Percentiles rank a stretch among this genome's conserved stretches.
Conservation (phyloP, 208 protist species). For the Herpetomonas tarakana region DNA sequence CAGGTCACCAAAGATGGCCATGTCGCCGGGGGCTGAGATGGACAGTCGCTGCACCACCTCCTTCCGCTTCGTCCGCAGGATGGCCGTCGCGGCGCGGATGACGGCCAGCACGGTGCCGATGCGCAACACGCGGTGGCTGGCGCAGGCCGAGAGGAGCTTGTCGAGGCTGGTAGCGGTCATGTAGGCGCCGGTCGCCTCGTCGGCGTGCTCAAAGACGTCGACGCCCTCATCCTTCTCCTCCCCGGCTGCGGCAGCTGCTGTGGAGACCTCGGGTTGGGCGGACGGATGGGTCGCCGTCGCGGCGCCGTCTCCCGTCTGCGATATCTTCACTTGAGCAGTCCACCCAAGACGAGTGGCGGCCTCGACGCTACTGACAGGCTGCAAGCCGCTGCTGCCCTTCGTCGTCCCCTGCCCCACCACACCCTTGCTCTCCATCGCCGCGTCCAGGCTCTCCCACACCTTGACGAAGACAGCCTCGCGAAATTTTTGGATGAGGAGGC, state of each 20-base stretch:
- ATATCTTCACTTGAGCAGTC: not conserved
- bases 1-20: constrained; percentile 86
- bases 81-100: constrained; percentile 39
- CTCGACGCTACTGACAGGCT: no score
- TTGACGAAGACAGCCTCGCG: constrained; percentile 33
- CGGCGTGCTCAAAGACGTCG: not conserved
- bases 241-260: not conserved
- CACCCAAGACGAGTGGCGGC: no score
- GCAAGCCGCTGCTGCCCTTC: constrained; percentile 6
- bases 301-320: no score
- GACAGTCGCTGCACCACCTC: constrained; percentile 50
- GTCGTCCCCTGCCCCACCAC: constrained; percentile 4
- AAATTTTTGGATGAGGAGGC: constrained; percentile 22
- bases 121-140: constrained; percentile 33
- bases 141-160: constrained; percentile 27
- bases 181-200: constrained; percentile 28
- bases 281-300: not conserved
- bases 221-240: not conserved
- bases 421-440: constrained; percentile 28
- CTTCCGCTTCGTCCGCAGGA: constrained; percentile 27
- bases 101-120: constrained; percentile 36
- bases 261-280: not conserved
- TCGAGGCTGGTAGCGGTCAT: constrained; percentile 38
- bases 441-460: constrained; percentile 44
- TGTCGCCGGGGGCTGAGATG: constrained; percentile 42